Evolutionary conservation across 768 basidiomycete species (phyloP).

Genomic region (Tulasnella sp.): DNA sequence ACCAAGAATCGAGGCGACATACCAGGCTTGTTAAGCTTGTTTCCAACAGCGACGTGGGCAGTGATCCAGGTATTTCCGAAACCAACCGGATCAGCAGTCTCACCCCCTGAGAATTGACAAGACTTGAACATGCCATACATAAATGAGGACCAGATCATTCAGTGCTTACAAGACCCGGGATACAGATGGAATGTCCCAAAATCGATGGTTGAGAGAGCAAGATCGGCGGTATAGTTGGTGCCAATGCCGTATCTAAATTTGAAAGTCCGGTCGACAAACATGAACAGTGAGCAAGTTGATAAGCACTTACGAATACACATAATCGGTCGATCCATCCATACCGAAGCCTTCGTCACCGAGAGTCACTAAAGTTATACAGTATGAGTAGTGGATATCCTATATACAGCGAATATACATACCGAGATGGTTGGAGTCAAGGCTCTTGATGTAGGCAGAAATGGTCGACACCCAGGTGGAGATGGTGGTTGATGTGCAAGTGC

Average conservation of each 20-base stretch:
- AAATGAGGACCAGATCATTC: neutral
- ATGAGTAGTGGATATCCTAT: neutral
- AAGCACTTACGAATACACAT: too few relatives aligned
- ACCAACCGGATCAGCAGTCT: neutral
- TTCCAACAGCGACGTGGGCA: conserved; percentile 46
- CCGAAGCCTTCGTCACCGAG: conserved; percentile 59
- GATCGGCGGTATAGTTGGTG: conserved; percentile 46
- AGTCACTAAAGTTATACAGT: conserved; percentile 25
- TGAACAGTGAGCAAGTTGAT: too few relatives aligned
- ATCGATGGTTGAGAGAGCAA: conserved; percentile 49
- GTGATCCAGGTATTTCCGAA: conserved; percentile 43
- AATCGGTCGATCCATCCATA: conserved; percentile 26
- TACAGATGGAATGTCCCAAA: conserved; percentile 52
- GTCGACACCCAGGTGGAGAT: conserved; percentile 45
- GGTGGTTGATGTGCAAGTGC: conserved; percentile 41
- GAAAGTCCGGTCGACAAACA: too few relatives aligned
- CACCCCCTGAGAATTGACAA: neutral
- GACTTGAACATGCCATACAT: neutral
- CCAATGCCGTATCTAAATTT: too few relatives aligned
- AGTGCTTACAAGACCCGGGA: conserved; percentile 30
- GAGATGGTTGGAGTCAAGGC: conserved; percentile 53
- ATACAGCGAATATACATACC: conserved; percentile 19
- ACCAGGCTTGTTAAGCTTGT: conserved; percentile 44
- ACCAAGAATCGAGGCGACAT: too few relatives aligned
- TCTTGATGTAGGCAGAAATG: conserved; percentile 53